A percentile compares a stretch with the other conserved stretches of the same genome.
These are phyloP conservation scores for Mariannaea sp. DNA, from an alignment of 2,329 filamentous ascomycete genomes.

Conservation along the genomic window DNA sequence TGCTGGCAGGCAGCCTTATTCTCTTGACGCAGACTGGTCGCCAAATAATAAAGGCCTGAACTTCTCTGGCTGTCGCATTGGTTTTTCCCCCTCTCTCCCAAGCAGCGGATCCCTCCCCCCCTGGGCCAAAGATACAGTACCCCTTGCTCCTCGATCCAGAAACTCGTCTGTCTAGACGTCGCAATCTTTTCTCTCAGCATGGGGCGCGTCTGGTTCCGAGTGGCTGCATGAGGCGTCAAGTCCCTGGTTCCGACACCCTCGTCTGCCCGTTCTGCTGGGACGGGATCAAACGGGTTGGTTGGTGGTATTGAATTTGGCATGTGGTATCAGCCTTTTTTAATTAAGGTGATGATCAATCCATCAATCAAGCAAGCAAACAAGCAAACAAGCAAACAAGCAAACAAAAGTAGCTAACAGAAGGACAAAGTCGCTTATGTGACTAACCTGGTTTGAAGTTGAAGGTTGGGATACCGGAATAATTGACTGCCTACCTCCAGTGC, in stretches of 20 bases:
- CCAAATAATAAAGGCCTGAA: not conserved
- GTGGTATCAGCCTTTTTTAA: conserved; percentile 2
- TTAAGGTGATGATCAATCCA: not conserved
- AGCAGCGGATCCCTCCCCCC: not conserved
- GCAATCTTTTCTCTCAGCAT: conserved; percentile 6
- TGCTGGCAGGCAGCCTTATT: conserved; percentile 26
- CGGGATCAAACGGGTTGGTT: conserved; percentile 15
- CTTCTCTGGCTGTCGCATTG: conserved; percentile 1
- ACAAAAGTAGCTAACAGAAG: too few relatives aligned
- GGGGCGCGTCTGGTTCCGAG: conserved; percentile 23
- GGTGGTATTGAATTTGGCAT: conserved; percentile 5
- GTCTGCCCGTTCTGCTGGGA: conserved; percentile 28
- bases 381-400: too few relatives aligned
- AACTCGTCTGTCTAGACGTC: conserved; percentile 20
- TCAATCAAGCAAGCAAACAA: too few relatives aligned
- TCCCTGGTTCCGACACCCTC: conserved; percentile 20
- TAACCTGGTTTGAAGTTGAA: too few relatives aligned
- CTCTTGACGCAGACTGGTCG: conserved; percentile 6
- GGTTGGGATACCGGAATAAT: too few relatives aligned
- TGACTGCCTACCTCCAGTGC: too few relatives aligned
- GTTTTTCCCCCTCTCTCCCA: conserved; percentile 5
- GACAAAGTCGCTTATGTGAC: too few relatives aligned
- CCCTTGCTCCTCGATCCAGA: conserved; percentile 22
- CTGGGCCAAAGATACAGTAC: not conserved
- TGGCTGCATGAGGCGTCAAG: conserved; percentile 16